These are phyloP conservation scores for Croton setiger DNA, from an alignment of 441 rosid species.

Conservation along the genomic window DNA sequence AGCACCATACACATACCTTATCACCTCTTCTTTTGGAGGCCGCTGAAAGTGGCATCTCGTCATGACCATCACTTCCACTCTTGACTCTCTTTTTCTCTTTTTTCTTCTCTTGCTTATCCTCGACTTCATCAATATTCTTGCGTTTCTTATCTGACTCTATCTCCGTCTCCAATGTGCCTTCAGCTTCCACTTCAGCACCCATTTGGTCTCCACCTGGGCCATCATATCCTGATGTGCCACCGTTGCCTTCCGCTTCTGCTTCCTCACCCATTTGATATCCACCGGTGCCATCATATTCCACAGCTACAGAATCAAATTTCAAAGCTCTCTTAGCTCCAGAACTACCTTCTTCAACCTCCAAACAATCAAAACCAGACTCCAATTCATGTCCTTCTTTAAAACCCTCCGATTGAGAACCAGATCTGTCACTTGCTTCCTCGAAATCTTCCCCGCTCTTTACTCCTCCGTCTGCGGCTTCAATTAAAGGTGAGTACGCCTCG, in stretches of 20 bases:
- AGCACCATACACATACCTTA: slow-evolving; percentile 38
- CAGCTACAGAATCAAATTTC: slow-evolving; percentile 40
- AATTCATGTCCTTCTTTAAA: slow-evolving; percentile 30
- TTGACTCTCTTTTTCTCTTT: slow-evolving; percentile 38
- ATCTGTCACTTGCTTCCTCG: slow-evolving; percentile 15
- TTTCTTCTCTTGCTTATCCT: slow-evolving; percentile 27
- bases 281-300: slow-evolving; percentile 27
- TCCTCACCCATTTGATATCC: slow-evolving; percentile 19
- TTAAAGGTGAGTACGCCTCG: slow-evolving; percentile 1
- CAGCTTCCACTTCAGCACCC: slow-evolving; percentile 12
- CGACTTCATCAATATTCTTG: slow-evolving; percentile 13
- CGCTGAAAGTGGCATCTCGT: slow-evolving; percentile 32
- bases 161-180: slow-evolving; percentile 16
- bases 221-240: slow-evolving; percentile 25
- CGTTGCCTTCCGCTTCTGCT: background rate
- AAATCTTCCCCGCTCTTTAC: background rate
- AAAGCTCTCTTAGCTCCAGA: slow-evolving; percentile 41
- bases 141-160: slow-evolving; percentile 23
- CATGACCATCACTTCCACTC: slow-evolving; percentile 33
- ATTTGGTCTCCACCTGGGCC: slow-evolving; percentile 19
- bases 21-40: slow-evolving; percentile 40
- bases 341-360: slow-evolving; percentile 25
- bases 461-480: background rate
- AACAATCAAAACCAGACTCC: slow-evolving; percentile 30
- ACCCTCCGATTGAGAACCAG: slow-evolving; percentile 26